Percentiles rank a stretch among this genome's conserved stretches.
Conservation (phyloP, 73 alveolate species). For the Halteria grandinella region DNA sequence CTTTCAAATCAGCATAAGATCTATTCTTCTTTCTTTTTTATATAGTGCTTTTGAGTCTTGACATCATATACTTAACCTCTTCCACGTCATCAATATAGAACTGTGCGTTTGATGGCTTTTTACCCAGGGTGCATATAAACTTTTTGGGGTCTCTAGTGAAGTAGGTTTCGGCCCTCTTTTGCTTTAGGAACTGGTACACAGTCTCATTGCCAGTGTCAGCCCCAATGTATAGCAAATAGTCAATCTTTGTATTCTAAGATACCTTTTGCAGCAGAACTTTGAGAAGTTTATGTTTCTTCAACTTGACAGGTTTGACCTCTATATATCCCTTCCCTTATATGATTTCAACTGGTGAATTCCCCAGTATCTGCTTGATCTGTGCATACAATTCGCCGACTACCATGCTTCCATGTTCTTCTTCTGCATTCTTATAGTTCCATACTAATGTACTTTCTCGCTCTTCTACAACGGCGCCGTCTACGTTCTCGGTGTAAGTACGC, state of each 20-base stretch:
- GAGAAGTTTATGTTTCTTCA: conserved; percentile 51
- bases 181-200: conserved; percentile 15
- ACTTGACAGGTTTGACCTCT: conserved; percentile 56
- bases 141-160: neutral
- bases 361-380: conserved; percentile 33
- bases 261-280: conserved; percentile 12
- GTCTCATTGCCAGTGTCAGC: conserved; percentile 49
- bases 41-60: conserved; percentile 3
- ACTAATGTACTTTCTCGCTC: conserved; percentile 71
- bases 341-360: conserved; percentile 46
- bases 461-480: conserved; percentile 80
- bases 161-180: conserved; percentile 13
- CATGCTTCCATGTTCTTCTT: conserved; percentile 77
- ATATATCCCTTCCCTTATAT: conserved; percentile 47
- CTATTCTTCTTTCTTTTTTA: conserved; percentile 49
- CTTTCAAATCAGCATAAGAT: conserved; percentile 45
- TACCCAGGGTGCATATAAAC: conserved; percentile 52
- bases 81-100: conserved; percentile 46
- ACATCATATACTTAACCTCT: conserved; percentile 11
- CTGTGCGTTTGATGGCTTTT: conserved; percentile 59
- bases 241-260: conserved; percentile 13
- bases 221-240: conserved; percentile 21
- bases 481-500: conserved; percentile 71
- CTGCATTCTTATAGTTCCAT: conserved; percentile 78
- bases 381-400: conserved; percentile 71